Base-by-base conservation (phyloP, 768 basidiomycete genomes). In the Tricholoma hemisulphureum region DNA sequence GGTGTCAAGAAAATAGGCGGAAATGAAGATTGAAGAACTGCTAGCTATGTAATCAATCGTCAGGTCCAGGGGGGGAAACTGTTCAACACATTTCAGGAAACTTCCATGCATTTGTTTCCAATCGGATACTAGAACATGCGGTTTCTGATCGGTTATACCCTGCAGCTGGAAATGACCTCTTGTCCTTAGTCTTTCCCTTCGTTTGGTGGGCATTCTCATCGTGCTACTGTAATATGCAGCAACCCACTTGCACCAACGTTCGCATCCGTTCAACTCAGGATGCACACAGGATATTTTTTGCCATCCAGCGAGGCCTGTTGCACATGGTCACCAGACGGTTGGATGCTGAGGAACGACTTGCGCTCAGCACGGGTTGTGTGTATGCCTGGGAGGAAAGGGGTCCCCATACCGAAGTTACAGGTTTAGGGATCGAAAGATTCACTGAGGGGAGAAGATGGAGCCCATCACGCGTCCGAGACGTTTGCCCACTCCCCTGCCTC, bases 391-490 rank as follows among this genome's bases (percentile, higher is more conserved):
- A 91, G 73, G 89, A 91, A 67, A 78, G 89, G 49, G 83, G 83
- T 21, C 86, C 88, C 14, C 83, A 86, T 63, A 82, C 82, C 21
- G 90, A 90, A 70, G 83, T 89, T 13, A 88, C 87, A 2, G 89
- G 89, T 13, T 78, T 90, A 29, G 88, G 89, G 28, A 93, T 93
- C 67, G 91, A 93, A 67, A 82, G 91, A 26, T 93, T 91, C 72
- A 93, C 91, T 4, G 91, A 93, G 69, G 91, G 91, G 21, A 80
- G 86, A 65, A 80, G 86, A 61, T 93, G 91, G 91, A 88, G 87
- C 39, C 86, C 91, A 37, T 91, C 89, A 50, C 84, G 91, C 55
- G 89, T 93, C 57, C 82, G 91, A 71, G 91, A 93, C 70, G 89
- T 89, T 66, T 59, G 86, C 66, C n/a, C 35, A 53, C 56, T 58